phyloP scores from a whole-genome alignment of 257 asterid genomes.

The Solanum microdontum region DNA sequence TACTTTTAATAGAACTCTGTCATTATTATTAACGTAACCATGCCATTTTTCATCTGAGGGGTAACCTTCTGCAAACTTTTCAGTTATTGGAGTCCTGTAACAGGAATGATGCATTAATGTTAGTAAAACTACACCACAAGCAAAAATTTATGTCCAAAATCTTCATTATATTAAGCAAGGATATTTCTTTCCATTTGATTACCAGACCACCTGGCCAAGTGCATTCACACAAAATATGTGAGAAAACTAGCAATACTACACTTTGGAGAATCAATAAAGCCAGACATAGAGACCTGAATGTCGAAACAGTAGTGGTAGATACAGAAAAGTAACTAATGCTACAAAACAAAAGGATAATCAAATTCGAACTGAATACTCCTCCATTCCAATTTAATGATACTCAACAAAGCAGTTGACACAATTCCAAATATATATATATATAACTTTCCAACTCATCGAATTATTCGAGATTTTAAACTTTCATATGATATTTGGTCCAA shows the following conservation, averaged over 20 bases:
- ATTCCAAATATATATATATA: not conserved
- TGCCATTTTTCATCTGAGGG: constrained; percentile 84
- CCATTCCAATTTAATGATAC: not conserved
- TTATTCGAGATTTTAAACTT: not conserved
- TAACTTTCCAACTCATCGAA: not conserved
- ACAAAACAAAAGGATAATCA: not conserved
- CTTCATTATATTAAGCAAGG: not conserved
- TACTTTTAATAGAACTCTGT: constrained; percentile 91
- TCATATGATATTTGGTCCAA: not conserved
- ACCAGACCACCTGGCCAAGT: not conserved
- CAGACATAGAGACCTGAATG: not conserved
- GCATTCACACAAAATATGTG: not conserved
- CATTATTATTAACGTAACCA: constrained; percentile 66
- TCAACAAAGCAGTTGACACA: not conserved
- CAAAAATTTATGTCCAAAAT: not conserved
- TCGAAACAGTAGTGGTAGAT: not conserved
- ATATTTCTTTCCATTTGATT: not conserved
- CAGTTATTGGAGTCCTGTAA: constrained; percentile 61
- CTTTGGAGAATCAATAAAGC: not conserved
- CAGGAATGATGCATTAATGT: constrained; percentile 6
- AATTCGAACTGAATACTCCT: not conserved
- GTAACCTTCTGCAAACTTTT: constrained; percentile 47
- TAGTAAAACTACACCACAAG: not conserved
- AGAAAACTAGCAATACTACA: not conserved
- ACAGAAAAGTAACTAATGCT: not conserved